Evolutionary conservation across 352 stramenopile genomes (phyloP).

Genomic region (Globisporangium nodosum): DNA sequence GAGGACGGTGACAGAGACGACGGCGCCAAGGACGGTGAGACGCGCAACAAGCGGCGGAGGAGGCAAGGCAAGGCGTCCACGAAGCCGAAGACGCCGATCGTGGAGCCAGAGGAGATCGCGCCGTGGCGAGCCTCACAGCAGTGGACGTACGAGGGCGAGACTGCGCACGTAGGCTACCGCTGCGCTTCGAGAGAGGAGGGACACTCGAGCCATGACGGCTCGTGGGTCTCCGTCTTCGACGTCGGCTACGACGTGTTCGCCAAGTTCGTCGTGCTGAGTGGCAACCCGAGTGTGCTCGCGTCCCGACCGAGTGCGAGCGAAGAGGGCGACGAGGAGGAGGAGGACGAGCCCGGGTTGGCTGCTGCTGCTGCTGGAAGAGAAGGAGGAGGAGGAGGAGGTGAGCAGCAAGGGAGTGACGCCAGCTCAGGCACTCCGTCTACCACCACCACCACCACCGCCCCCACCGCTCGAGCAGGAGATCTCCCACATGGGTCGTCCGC

Average conservation of each 20-base stretch:
- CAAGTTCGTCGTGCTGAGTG: constrained; percentile 4
- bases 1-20: constrained; percentile 12
- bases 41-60: constrained; percentile 12
- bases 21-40: constrained; percentile 9
- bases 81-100: constrained; percentile 17
- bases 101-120: constrained; percentile 28
- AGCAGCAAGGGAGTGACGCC: too few relatives aligned
- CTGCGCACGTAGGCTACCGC: constrained; percentile 24
- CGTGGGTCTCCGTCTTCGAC: constrained; percentile 17
- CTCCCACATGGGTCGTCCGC: too few relatives aligned
- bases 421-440: too few relatives aligned
- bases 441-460: too few relatives aligned
- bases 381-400: too few relatives aligned
- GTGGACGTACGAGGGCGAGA: constrained; percentile 36
- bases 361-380: too few relatives aligned
- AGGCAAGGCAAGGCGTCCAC: constrained; percentile 13
- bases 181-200: background rate
- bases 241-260: constrained; percentile 19
- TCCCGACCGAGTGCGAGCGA: background rate
- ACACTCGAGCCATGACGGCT: background rate
- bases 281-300: constrained; percentile 3
- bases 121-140: constrained; percentile 17
- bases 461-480: too few relatives aligned
- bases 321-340: constrained; percentile 31
- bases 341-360: too few relatives aligned